Evolutionary conservation across 2,329 filamentous ascomycete genomes (phyloP), one percentile per base, ranked within the genome.

Genomic region (Colletotrichum magnum): DNA sequence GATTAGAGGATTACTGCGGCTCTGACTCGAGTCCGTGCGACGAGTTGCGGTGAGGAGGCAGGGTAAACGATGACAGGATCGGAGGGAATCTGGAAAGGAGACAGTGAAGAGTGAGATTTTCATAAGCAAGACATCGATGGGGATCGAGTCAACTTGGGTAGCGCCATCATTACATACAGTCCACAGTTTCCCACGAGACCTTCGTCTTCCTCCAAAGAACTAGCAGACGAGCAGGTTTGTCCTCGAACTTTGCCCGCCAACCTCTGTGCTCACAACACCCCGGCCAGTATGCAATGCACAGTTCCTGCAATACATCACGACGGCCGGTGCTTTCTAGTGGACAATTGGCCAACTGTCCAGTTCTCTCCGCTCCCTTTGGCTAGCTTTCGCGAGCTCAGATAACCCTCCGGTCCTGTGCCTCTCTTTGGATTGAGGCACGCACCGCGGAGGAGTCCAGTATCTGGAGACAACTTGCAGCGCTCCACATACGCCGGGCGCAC

Each of bases 61-160:
- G 18, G 47, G 47, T 24, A 24, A 50, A n/a, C 2, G 16, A 32
- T 28, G 24, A 53, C 6, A 50, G 47, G 47, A 28, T 41, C 18
- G 13, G 60, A 39, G 65, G 54, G 41, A n/a, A 43, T 5, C 39
- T 41, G 18, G 41, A 48, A 15, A 26, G 26, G 18, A 32, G 36
- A 45, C 21, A 50, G 45, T 58, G 28, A 18, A 53, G 47, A 58
- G 28, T 36, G 16, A 68, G 52, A 26, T 43, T 24, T 26, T 63
- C 54, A n/a, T 45, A n/a, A 64, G 39, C 47, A 21, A 53, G 26
- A 13, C 24, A 18, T 24, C 24, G 15, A 16, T 28, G 12, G 32
- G 54, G 65, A 59, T 59, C 65, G 59, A 47, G 54, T 54, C 61
- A 65, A 61, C 39, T 65, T 28, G 50, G 53, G 39, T 64, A 16